phyloP scores from a whole-genome alignment of 441 rosid genomes.

The Gossypium schwendimanii region DNA sequence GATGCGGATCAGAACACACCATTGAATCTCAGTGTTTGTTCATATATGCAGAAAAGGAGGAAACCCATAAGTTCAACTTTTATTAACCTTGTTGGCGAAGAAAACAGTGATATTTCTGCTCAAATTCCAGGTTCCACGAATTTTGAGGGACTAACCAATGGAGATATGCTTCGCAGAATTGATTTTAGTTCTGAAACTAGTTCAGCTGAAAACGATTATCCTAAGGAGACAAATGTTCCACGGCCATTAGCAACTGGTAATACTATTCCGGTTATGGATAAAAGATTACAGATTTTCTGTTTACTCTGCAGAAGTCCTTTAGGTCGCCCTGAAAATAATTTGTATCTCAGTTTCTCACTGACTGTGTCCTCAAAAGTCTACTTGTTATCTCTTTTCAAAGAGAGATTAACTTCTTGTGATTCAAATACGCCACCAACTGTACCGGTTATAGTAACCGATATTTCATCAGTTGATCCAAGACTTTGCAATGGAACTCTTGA shows the following conservation, averaged over 20 bases:
- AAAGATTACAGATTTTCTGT: slow-evolving; percentile 53
- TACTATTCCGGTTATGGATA: slow-evolving; percentile 23
- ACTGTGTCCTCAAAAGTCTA: slow-evolving; percentile 58
- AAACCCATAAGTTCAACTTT: slow-evolving; percentile 34
- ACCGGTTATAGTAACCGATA: slow-evolving; percentile 54
- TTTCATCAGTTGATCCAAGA: slow-evolving; percentile 51
- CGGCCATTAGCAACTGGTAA: not conserved
- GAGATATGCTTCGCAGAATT: slow-evolving; percentile 38
- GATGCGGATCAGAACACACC: slow-evolving; percentile 30
- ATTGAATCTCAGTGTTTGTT: slow-evolving; percentile 57
- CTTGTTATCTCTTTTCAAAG: slow-evolving; percentile 45
- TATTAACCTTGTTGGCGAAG: slow-evolving; percentile 32
- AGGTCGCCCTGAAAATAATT: slow-evolving; percentile 59
- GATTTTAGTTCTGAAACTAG: slow-evolving; percentile 41
- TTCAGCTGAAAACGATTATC: slow-evolving; percentile 18
- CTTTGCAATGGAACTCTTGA: slow-evolving; percentile 32
- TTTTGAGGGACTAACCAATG: slow-evolving; percentile 21
- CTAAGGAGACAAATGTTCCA: slow-evolving; percentile 24
- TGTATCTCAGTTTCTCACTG: slow-evolving; percentile 42
- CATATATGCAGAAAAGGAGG: slow-evolving; percentile 61
- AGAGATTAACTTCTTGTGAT: slow-evolving; percentile 24
- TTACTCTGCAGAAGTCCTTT: slow-evolving; percentile 56
- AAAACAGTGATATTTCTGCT: slow-evolving; percentile 25
- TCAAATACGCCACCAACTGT: slow-evolving; percentile 33
- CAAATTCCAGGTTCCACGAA: slow-evolving; percentile 22